phyloP scores from a whole-genome alignment of 306 rosid species.

The Pterocarpus santalinus region DNA sequence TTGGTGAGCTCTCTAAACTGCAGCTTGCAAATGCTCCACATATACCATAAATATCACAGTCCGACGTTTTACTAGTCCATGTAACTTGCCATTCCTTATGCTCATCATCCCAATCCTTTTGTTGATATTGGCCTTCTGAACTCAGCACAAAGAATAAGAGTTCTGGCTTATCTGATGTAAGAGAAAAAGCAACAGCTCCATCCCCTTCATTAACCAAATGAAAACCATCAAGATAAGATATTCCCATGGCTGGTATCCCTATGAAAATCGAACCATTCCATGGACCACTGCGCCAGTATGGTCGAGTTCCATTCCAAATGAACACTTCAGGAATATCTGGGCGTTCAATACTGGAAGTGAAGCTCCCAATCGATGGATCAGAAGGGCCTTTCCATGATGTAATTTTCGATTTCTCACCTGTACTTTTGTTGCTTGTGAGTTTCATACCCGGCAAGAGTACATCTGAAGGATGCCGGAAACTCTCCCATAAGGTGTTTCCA shows the following conservation, averaged over 20 bases:
- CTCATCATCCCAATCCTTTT: conserved; percentile 5
- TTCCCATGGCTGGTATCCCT: background rate
- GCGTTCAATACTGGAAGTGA: background rate
- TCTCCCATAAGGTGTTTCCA: conserved; percentile 46
- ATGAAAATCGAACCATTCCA: background rate
- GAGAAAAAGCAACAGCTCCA: background rate
- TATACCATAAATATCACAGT: conserved; percentile 15
- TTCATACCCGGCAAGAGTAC: conserved; percentile 33
- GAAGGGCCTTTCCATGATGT: conserved; percentile 41
- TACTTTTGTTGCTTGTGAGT: conserved; percentile 29
- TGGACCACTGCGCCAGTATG: conserved; percentile 35
- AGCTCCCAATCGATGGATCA: conserved; percentile 34
- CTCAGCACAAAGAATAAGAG: background rate
- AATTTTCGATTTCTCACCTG: conserved; percentile 4
- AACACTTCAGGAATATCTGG: conserved; percentile 26
- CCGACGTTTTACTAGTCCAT: background rate
- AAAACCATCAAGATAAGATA: conserved; percentile 2
- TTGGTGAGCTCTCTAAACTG: background rate
- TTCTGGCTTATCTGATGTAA: too few relatives aligned
- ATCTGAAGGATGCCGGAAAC: conserved; percentile 51
- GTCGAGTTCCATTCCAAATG: conserved; percentile 40
- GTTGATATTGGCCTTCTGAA: conserved; percentile 2
- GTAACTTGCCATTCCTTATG: conserved; percentile 3
- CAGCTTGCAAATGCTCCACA: conserved; percentile 40
- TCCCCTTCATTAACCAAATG: background rate